A percentile compares a stretch with the other conserved stretches of the same genome.
Evolutionary conservation across 768 basidiomycete species (phyloP).

Genomic region (Xerocomellus chrysenteron): DNA sequence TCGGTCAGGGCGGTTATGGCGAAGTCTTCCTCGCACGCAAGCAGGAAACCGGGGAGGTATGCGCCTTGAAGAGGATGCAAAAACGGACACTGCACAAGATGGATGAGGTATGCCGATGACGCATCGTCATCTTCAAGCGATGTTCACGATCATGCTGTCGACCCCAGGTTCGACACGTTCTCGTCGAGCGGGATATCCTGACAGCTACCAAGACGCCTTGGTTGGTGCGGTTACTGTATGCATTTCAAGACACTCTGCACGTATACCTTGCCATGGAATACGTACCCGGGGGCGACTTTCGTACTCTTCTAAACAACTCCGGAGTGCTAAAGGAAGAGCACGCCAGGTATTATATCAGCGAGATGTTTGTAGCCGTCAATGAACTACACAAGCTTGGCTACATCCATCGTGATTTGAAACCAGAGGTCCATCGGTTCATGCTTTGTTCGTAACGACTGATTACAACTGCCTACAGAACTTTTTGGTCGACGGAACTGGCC

Average conservation of each 20-base stretch:
- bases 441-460: not conserved
- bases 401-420: slow-evolving; percentile 97
- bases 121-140: not conserved
- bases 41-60: slow-evolving; percentile 93
- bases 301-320: slow-evolving; percentile 95
- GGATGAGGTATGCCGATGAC: slow-evolving; percentile 72
- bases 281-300: slow-evolving; percentile 97
- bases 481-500: slow-evolving; percentile 90
- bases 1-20: slow-evolving; percentile 98
- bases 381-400: slow-evolving; percentile 98
- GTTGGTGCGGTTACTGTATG: slow-evolving; percentile 92
- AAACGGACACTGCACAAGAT: slow-evolving; percentile 95
- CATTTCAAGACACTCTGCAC: slow-evolving; percentile 89
- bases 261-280: slow-evolving; percentile 99
- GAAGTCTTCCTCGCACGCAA: slow-evolving; percentile 96
- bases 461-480: slow-evolving; percentile 67
- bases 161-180: slow-evolving; percentile 87
- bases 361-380: slow-evolving; percentile 94
- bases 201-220: slow-evolving; percentile 97
- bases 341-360: slow-evolving; percentile 93
- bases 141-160: not conserved
- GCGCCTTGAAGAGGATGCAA: slow-evolving; percentile 96
- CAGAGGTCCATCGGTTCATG: slow-evolving; percentile 63
- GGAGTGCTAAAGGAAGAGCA: slow-evolving; percentile 98
- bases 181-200: slow-evolving; percentile 96